A percentile compares a stretch with the other conserved stretches of the same genome.
These are phyloP conservation scores for Excoecaria agallocha DNA, from an alignment of 345 rosid species.

Conservation along the genomic window DNA sequence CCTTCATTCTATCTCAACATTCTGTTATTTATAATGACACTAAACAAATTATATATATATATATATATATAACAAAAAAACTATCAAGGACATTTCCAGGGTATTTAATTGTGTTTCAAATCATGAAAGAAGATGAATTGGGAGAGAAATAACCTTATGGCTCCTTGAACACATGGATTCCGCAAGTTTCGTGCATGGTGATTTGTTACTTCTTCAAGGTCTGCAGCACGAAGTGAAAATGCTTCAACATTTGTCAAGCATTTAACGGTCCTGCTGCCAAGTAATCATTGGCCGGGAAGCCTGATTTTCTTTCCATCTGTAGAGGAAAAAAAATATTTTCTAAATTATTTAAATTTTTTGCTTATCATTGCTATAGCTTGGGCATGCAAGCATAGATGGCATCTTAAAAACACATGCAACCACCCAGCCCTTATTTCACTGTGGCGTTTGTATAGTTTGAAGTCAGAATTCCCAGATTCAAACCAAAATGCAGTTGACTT, in stretches of 20 bases:
- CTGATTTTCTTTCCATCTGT: constrained; percentile 57
- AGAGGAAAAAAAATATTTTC: background rate
- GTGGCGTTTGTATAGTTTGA: background rate
- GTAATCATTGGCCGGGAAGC: constrained; percentile 41
- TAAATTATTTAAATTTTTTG: background rate
- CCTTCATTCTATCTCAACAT: too few species aligned
- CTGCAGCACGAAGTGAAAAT: constrained; percentile 71
- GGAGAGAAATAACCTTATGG: constrained; percentile 53
- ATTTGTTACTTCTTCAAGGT: constrained; percentile 80
- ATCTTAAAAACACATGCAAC: background rate
- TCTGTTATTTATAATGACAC: too few species aligned
- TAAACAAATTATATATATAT: too few species aligned
- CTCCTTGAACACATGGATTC: constrained; percentile 73
- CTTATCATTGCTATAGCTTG: background rate
- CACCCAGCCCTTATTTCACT: background rate
- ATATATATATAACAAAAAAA: too few species aligned
- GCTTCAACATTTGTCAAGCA: constrained; percentile 84
- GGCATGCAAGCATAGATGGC: background rate
- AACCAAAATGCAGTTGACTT: too few species aligned
- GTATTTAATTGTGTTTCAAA: background rate
- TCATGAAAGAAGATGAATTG: background rate
- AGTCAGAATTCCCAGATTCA: background rate
- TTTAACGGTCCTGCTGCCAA: constrained; percentile 56
- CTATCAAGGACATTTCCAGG: too few species aligned
- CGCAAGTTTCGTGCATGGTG: constrained; percentile 59